Conservation (phyloP, 148 eudicot species). For the Diospyros kaki region DNA sequence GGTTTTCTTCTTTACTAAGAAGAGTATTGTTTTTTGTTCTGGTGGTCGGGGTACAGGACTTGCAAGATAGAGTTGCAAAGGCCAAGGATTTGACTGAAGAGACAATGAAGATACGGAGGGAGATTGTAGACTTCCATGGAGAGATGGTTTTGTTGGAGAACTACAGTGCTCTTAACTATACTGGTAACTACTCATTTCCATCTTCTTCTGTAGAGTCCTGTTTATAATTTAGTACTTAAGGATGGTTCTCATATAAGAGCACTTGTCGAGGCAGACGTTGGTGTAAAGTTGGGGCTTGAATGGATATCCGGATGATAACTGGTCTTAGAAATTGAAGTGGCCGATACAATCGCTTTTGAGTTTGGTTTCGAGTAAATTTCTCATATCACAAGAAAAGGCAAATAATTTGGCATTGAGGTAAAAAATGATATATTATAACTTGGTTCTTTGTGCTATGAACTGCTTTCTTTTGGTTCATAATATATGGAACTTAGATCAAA, state of each 20-base stretch:
- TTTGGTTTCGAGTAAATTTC: too few relatives aligned
- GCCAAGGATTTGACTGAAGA: constrained; percentile 41
- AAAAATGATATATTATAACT: too few relatives aligned
- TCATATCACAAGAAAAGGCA: too few relatives aligned
- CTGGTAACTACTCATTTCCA: constrained; percentile 38
- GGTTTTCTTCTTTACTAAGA: not conserved
- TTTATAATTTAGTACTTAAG: too few relatives aligned
- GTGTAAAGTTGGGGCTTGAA: too few relatives aligned
- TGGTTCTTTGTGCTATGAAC: too few relatives aligned
- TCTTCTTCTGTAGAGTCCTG: not conserved
- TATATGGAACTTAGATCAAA: too few relatives aligned
- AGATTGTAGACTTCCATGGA: constrained; percentile 81
- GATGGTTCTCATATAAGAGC: not conserved
- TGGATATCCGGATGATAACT: too few relatives aligned
- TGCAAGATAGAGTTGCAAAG: constrained; percentile 60
- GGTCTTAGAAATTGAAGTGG: too few relatives aligned
- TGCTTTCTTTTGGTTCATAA: too few relatives aligned
- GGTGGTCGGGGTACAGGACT: constrained; percentile 35
- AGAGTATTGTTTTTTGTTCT: not conserved
- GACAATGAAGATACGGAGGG: constrained; percentile 56
- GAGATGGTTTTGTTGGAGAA: constrained; percentile 87
- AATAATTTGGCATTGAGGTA: too few relatives aligned
- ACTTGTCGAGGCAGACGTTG: not conserved
- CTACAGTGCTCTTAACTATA: constrained; percentile 76
- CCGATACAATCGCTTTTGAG: too few relatives aligned